Base-by-base conservation (phyloP, 768 basidiomycete species). In the Naganishia vaughanmartiniae region DNA sequence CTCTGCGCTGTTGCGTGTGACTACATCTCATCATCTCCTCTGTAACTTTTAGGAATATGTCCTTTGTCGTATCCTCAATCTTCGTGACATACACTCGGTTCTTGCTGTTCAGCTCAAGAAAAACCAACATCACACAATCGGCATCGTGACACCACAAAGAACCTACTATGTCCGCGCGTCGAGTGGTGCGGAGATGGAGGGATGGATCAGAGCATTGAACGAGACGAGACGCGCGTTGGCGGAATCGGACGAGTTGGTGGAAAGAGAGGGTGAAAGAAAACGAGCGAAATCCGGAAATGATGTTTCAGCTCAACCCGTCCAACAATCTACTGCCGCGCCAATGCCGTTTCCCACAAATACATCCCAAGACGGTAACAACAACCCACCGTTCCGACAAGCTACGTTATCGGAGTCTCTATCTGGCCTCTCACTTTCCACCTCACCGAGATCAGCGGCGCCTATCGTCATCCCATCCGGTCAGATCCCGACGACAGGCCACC, bases 111-210 rank as follows among this genome's bases (percentile, higher is more conserved):
- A 87, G 69, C 86, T 98, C 75, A 98, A 98, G 84, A 89, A 89
- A 76, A 93, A 97, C 80, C 82, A 86, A 42, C 60, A 63, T 28
- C 87, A 93, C 83, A 87, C 91, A 0, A 94, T 98, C 74, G 93
- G 92, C 14, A 88, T 99, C 70, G 92, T 99, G 60, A 93, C 92
- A 0, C 87, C 92, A 14, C 84, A 87, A 14, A 86, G 96, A 46
- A 98, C 96, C 19, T 97, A 89, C 81, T 94, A 97, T 80, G 86
- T 94, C 36, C 90, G 91, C 78, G 92, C 94, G 0, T 86, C 87
- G 45, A 85, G 86, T 26, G 83, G 85, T 1, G 83, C 83, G n/a
- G 92, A 93, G 63, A 88, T 91, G 36, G 85, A 89, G 46, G 86
- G 84, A 69, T 98, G 96, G 94, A 90, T 95, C 19, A 79, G 81